A percentile compares a stretch with the other conserved stretches of the same genome.
Evolutionary conservation across 495 filamentous ascomycete genomes (phyloP).

Genomic region (Neurospora pannonica): DNA sequence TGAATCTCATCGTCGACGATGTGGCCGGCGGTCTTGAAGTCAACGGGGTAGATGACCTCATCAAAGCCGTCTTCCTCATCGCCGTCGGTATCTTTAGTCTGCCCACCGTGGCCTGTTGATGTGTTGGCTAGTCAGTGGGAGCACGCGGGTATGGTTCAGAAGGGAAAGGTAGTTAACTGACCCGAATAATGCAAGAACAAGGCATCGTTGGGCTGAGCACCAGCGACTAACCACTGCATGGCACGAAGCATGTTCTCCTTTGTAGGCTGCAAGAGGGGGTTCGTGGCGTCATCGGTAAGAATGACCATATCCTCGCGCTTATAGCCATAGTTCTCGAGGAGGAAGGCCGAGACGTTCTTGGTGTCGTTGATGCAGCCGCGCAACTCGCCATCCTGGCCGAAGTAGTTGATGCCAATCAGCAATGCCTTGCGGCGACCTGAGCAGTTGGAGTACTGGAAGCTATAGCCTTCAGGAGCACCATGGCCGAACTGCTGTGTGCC

Average conservation of each 20-base stretch:
- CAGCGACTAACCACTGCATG: constrained; percentile 38
- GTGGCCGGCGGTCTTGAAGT: constrained; percentile 79
- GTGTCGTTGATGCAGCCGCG: constrained; percentile 93
- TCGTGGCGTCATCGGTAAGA: constrained; percentile 36
- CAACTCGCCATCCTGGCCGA: constrained; percentile 73
- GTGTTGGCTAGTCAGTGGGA: background rate
- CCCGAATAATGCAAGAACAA: constrained; percentile 55
- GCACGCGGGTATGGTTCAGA: background rate
- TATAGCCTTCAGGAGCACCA: constrained; percentile 37
- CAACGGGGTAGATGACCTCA: constrained; percentile 95
- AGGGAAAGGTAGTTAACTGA: constrained; percentile 21
- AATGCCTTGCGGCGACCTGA: constrained; percentile 79
- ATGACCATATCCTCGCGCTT: constrained; percentile 44
- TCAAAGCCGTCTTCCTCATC: constrained; percentile 93
- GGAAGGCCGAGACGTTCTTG: constrained; percentile 77
- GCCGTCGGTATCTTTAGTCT: constrained; percentile 39
- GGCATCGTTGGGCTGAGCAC: constrained; percentile 38
- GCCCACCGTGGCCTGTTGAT: constrained; percentile 36
- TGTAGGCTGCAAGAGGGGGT: constrained; percentile 36
- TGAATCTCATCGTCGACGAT: constrained; percentile 98
- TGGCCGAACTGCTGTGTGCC: constrained; percentile 38
- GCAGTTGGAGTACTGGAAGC: constrained; percentile 82
- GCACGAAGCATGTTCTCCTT: constrained; percentile 42
- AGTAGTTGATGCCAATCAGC: constrained; percentile 93
- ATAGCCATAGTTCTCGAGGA: constrained; percentile 66